Conservation (phyloP, 345 rosid species). For the Citrus maxima region DNA sequence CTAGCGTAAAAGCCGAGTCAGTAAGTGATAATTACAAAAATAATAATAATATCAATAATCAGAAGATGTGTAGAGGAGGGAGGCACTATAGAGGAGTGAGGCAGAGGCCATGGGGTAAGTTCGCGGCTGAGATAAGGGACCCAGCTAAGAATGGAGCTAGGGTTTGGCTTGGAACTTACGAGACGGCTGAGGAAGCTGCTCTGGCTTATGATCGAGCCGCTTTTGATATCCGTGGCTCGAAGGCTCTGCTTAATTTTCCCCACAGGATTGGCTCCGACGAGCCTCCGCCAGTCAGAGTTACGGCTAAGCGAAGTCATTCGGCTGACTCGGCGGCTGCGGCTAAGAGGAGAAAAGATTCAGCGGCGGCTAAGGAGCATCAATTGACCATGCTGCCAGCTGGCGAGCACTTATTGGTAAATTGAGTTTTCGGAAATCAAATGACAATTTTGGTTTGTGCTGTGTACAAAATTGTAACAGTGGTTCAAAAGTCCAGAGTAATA, state of each 20-base stretch:
- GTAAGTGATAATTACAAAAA: not conserved
- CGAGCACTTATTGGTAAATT: slow-evolving; percentile 29
- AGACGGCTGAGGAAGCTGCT: slow-evolving; percentile 72
- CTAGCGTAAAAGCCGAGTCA: slow-evolving; percentile 16
- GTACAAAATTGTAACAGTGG: no score
- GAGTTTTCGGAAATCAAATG: not conserved
- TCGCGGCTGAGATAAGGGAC: slow-evolving; percentile 76
- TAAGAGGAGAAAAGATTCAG: slow-evolving; percentile 26
- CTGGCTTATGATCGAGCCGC: slow-evolving; percentile 76
- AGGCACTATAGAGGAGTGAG: slow-evolving; percentile 72
- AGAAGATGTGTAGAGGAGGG: slow-evolving; percentile 27
- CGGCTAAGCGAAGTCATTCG: slow-evolving; percentile 39
- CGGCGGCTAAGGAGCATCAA: slow-evolving; percentile 2
- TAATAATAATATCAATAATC: not conserved
- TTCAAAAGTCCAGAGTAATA: no score
- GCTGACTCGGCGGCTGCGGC: slow-evolving; percentile 8
- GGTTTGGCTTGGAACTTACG: slow-evolving; percentile 76
- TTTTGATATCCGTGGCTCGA: slow-evolving; percentile 55
- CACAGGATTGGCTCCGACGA: slow-evolving; percentile 55
- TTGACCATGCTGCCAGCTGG: slow-evolving; percentile 22
- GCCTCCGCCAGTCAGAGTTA: slow-evolving; percentile 67
- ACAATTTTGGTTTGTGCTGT: no score
- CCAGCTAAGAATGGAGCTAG: slow-evolving; percentile 64
- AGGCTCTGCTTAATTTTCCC: slow-evolving; percentile 67
- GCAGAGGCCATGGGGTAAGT: slow-evolving; percentile 82